A percentile compares a stretch with the other conserved stretches of the same genome.
These are phyloP conservation scores for Bipolaris sorokiniana DNA, from an alignment of 2,329 filamentous ascomycete species.

Conservation along the genomic window DNA sequence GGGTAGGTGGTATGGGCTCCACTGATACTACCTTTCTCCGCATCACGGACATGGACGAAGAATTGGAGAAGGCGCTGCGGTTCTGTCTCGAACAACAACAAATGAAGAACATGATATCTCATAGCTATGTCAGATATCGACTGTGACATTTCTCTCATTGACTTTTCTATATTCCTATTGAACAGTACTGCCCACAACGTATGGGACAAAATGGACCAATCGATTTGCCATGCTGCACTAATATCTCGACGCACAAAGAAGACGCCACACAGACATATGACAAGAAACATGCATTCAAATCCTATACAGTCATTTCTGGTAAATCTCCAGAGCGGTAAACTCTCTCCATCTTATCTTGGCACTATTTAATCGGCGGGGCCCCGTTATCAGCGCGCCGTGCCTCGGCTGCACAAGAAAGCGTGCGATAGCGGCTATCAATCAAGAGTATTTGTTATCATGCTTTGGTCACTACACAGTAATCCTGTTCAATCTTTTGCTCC, in stretches of 20 bases:
- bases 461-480: not conserved
- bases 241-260: too few relatives aligned
- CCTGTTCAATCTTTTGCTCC: not conserved
- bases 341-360: not conserved
- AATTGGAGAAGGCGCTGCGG: not conserved
- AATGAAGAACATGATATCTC: not conserved
- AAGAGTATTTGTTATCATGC: not conserved
- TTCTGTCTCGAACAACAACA: conserved; percentile 9
- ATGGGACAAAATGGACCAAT: too few relatives aligned
- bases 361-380: not conserved
- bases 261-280: too few relatives aligned
- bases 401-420: not conserved
- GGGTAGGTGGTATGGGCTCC: not conserved
- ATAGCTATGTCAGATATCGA: too few relatives aligned
- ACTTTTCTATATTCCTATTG: too few relatives aligned
- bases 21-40: not conserved
- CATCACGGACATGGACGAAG: not conserved
- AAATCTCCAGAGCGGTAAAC: not conserved
- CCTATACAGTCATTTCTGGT: too few relatives aligned
- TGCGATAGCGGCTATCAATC: not conserved
- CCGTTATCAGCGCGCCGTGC: not conserved
- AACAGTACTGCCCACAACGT: too few relatives aligned
- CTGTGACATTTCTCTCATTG: too few relatives aligned
- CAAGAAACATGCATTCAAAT: too few relatives aligned
- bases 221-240: too few relatives aligned